These are phyloP conservation scores for Aspergillus ochraceoroseus DNA, from an alignment of 2,329 filamentous ascomycete species.

Conservation along the genomic window DNA sequence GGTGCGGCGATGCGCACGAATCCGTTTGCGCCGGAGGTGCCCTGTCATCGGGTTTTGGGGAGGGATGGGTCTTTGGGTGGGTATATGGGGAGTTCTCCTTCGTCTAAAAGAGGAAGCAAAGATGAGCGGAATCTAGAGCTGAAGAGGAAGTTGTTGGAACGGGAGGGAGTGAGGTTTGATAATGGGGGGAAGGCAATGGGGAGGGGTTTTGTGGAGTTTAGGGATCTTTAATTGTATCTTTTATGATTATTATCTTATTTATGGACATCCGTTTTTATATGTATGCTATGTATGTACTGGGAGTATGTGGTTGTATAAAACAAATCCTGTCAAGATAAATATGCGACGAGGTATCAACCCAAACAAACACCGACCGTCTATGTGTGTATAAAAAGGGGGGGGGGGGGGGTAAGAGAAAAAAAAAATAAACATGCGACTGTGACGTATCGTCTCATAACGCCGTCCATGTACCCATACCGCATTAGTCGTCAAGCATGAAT, in stretches of 20 bases:
- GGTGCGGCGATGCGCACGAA: slow-evolving; percentile 72
- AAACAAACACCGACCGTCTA: background rate
- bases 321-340: background rate
- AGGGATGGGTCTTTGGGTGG: slow-evolving; percentile 58
- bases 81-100: slow-evolving; percentile 41
- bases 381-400: background rate
- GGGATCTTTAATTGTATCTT: background rate
- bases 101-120: slow-evolving; percentile 39
- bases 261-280: too few relatives aligned
- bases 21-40: slow-evolving; percentile 75
- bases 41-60: slow-evolving; percentile 76
- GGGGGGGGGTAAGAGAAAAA: too few relatives aligned
- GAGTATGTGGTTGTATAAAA: too few relatives aligned
- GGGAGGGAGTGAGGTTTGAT: slow-evolving; percentile 37
- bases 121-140: slow-evolving; percentile 41
- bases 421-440: background rate
- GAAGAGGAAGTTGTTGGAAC: slow-evolving; percentile 33
- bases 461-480: slow-evolving; percentile 10
- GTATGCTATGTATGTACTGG: too few relatives aligned
- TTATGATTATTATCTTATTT: too few relatives aligned
- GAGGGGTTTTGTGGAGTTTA: slow-evolving; percentile 22
- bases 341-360: too few relatives aligned
- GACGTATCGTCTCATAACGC: slow-evolving; percentile 13
- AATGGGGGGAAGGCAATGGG: slow-evolving; percentile 25
- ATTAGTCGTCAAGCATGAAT: slow-evolving; percentile 13